phyloP scores from a whole-genome alignment of 805 yeast species.

The Starmerella lactis-condensi region DNA sequence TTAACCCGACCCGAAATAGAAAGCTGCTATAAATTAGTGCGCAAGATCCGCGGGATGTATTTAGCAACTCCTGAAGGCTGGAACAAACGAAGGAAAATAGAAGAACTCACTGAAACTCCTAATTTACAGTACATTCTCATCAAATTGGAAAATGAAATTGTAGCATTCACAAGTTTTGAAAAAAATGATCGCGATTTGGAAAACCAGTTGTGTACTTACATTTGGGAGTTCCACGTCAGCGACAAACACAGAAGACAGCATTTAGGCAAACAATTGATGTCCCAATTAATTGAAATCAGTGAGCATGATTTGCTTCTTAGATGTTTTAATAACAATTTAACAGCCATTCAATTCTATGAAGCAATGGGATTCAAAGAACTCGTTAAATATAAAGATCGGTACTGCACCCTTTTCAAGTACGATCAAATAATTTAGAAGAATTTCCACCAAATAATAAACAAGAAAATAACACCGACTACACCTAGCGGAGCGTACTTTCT shows the following conservation, averaged over 20 bases:
- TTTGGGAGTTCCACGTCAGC: slow-evolving; percentile 14
- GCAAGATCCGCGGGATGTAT: slow-evolving; percentile 7
- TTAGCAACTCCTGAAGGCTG: slow-evolving; percentile 9
- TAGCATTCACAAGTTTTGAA: slow-evolving; percentile 10
- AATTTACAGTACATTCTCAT: slow-evolving; percentile 6
- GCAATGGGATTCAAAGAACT: neutral
- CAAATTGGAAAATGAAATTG: neutral
- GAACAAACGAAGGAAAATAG: slow-evolving; percentile 5
- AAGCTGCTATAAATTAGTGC: slow-evolving; percentile 9
- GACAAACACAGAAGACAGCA: slow-evolving; percentile 7
- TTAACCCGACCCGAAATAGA: slow-evolving; percentile 7
- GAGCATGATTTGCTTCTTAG: neutral
- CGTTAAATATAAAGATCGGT: neutral
- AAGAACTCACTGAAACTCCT: slow-evolving; percentile 8
- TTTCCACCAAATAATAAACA: slow-evolving; percentile 71
- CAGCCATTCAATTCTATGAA: neutral
- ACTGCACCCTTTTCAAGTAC: neutral
- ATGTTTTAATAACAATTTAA: neutral
- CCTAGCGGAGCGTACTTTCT: slow-evolving; percentile 80
- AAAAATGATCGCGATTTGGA: slow-evolving; percentile 2
- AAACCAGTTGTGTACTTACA: slow-evolving; percentile 2
- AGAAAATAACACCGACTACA: slow-evolving; percentile 45
- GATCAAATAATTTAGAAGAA: slow-evolving; percentile 26
- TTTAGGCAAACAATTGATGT: slow-evolving; percentile 6
- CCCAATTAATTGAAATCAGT: slow-evolving; percentile 1